Evolutionary conservation across 1,139 yeast species (phyloP).

Genomic region (Pichia sp.): DNA sequence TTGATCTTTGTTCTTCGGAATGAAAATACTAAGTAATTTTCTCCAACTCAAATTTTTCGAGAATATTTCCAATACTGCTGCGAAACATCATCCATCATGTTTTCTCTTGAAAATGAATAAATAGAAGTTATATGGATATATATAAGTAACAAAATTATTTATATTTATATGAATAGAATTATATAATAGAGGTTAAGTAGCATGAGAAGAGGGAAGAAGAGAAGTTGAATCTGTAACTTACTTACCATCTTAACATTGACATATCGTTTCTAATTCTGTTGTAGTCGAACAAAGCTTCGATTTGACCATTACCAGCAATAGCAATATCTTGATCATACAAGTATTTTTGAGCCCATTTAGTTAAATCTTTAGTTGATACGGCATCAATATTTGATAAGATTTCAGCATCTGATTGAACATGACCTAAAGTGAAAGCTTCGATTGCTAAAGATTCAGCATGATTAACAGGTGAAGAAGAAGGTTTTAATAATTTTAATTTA

Average conservation of each 20-base stretch:
- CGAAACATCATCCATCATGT: too few relatives aligned
- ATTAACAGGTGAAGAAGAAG: conserved; percentile 39
- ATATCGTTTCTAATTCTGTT: conserved; percentile 79
- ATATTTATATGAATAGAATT: too few relatives aligned
- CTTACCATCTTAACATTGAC: conserved; percentile 76
- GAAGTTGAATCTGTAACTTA: background rate
- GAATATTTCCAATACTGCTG: too few relatives aligned
- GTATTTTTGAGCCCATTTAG: conserved; percentile 65
- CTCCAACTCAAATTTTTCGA: too few relatives aligned
- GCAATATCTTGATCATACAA: conserved; percentile 84
- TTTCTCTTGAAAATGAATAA: too few relatives aligned
- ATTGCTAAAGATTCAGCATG: conserved; percentile 54
- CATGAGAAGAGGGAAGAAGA: too few relatives aligned
- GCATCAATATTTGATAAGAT: conserved; percentile 56
- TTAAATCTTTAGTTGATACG: conserved; percentile 51
- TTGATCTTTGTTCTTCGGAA: too few relatives aligned
- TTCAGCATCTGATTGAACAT: conserved; percentile 54
- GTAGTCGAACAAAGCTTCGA: conserved; percentile 76
- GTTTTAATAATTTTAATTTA: conserved; percentile 50
- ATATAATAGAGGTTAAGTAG: too few relatives aligned
- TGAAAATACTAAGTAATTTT: too few relatives aligned
- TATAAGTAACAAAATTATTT: too few relatives aligned
- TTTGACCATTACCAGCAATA: conserved; percentile 75
- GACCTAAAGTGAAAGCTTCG: conserved; percentile 53
- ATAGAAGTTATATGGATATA: too few relatives aligned